A percentile compares a stretch with the other conserved stretches of the same genome.
These are phyloP conservation scores for Paracorniculantispora psalliotae DNA, from an alignment of 2,329 filamentous ascomycete genomes.

Conservation along the genomic window DNA sequence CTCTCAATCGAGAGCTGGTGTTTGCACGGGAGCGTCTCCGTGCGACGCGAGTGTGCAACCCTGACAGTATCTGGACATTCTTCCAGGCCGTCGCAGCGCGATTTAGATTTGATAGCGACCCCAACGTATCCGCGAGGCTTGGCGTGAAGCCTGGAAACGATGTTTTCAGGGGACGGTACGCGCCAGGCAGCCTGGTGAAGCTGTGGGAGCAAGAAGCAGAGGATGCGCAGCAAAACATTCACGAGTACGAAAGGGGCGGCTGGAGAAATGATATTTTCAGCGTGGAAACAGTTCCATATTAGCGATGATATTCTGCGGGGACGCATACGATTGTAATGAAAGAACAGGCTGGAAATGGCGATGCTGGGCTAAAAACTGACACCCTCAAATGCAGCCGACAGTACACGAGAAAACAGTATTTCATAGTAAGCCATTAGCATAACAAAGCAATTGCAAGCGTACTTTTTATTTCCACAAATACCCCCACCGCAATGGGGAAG, in stretches of 20 bases:
- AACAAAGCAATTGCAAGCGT: neutral
- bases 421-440: neutral
- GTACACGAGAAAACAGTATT: neutral
- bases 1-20: slow-evolving; percentile 77
- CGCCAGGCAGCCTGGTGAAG: slow-evolving; percentile 83
- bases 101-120: slow-evolving; percentile 65
- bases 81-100: slow-evolving; percentile 75
- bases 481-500: neutral
- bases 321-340: neutral
- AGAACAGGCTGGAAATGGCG: neutral
- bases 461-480: neutral
- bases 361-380: too few relatives aligned
- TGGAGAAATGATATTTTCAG: slow-evolving; percentile 87
- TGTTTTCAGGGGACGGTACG: slow-evolving; percentile 78
- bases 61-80: slow-evolving; percentile 76
- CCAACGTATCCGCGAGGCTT: slow-evolving; percentile 69
- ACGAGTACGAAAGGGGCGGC: slow-evolving; percentile 65
- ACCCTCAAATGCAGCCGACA: neutral
- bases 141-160: slow-evolving; percentile 57
- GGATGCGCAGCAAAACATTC: slow-evolving; percentile 65
- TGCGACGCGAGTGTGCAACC: slow-evolving; percentile 75
- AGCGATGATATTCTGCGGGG: neutral
- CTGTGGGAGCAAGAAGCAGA: slow-evolving; percentile 80
- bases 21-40: slow-evolving; percentile 83
- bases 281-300: slow-evolving; percentile 20